phyloP scores from a whole-genome alignment of 345 rosid species.

The Acer saccharum region DNA sequence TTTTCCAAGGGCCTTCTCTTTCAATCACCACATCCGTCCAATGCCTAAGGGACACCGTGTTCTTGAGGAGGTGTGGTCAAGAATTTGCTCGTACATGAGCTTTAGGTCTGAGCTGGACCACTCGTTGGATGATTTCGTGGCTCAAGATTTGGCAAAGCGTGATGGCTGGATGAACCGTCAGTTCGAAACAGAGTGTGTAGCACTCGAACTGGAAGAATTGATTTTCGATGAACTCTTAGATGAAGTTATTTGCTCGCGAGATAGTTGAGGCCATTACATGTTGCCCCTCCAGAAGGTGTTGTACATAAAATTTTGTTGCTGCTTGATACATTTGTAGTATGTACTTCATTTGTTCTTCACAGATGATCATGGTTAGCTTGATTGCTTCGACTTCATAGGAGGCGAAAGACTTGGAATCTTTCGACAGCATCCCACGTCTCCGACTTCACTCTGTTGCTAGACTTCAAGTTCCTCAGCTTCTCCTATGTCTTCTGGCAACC shows the following conservation, averaged over 20 bases:
- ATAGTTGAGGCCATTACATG: background rate
- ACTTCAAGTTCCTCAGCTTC: background rate
- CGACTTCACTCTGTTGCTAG: background rate
- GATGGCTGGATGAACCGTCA: constrained; percentile 71
- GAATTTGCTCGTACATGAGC: constrained; percentile 42
- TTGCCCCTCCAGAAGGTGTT: background rate
- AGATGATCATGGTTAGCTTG: background rate
- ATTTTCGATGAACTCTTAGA: constrained; percentile 62
- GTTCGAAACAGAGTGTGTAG: constrained; percentile 58
- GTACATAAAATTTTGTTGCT: constrained; percentile 13
- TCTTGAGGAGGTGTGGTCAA: constrained; percentile 69
- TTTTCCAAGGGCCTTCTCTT: constrained; percentile 59
- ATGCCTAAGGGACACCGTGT: constrained; percentile 46
- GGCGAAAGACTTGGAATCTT: background rate
- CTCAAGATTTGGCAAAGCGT: constrained; percentile 48
- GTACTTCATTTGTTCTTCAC: background rate
- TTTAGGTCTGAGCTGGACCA: constrained; percentile 32
- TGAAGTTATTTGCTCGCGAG: constrained; percentile 39
- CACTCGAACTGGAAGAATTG: constrained; percentile 73
- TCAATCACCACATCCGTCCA: constrained; percentile 22
- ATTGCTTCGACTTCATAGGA: background rate
- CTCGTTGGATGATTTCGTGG: constrained; percentile 64
- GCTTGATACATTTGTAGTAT: background rate
- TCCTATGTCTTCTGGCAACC: background rate
- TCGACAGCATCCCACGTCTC: background rate